Percentiles rank a stretch among this genome's conserved stretches.
Evolutionary conservation across 306 rosid genomes (phyloP).

Genomic region (Datisca glomerata): DNA sequence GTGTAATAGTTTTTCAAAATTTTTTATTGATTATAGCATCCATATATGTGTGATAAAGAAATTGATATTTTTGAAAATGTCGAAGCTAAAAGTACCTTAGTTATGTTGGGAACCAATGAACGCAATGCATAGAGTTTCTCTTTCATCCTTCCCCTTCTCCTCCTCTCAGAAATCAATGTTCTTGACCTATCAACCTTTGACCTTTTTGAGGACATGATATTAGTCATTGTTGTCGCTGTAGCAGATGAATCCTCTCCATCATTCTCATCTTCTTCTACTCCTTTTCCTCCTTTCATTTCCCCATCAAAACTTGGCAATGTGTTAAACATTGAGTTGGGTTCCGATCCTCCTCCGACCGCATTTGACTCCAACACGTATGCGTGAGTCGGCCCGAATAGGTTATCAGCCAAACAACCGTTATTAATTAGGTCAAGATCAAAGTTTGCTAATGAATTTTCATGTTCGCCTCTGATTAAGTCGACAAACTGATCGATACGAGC

Average conservation of each 20-base stretch:
- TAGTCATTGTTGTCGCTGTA: conserved; percentile 13
- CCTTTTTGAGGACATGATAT: no score
- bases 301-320: conserved; percentile 35
- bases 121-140: conserved; percentile 84
- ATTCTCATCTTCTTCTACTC: conserved; percentile 23
- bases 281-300: conserved; percentile 12
- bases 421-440: conserved; percentile 35
- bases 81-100: conserved; percentile 37
- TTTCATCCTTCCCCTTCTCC: conserved; percentile 75
- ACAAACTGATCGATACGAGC: conserved; percentile 57
- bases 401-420: conserved; percentile 33
- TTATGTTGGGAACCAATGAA: conserved; percentile 79
- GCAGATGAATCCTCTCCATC: conserved; percentile 32
- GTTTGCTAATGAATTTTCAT: conserved; percentile 21
- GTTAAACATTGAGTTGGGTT: conserved; percentile 29
- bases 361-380: conserved; percentile 15
- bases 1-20: not conserved
- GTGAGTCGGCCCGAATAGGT: conserved; percentile 16
- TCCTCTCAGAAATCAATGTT: conserved; percentile 71
- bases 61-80: no score
- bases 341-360: conserved; percentile 13
- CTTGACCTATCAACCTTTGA: conserved; percentile 54
- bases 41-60: no score
- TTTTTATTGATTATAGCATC: not conserved
- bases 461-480: conserved; percentile 56